Base-by-base conservation (phyloP, 73 alveolate species). In the Halteria grandinella region DNA sequence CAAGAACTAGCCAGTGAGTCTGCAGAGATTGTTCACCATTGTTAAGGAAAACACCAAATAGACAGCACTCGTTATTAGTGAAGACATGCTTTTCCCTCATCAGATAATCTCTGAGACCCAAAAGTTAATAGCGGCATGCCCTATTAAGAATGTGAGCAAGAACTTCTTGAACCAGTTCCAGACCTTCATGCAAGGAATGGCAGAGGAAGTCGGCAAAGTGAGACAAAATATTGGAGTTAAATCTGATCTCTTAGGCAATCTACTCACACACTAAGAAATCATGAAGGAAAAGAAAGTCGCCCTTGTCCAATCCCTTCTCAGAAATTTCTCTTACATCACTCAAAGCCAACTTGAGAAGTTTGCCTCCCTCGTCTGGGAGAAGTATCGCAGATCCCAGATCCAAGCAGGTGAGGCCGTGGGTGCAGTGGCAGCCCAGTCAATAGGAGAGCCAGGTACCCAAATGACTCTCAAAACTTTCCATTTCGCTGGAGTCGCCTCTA, bases 381-480 rank as follows among this genome's bases (percentile, higher is more conserved):
- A 63, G 63, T 92, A 84, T 83, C 23, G 31, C 59, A 77, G 80
- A 86, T 93, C 99, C 0, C 29, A 60, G 58, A 84, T 93, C 33
- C 53, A 59, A 54, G 99, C 99, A 3, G 99, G 99, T 10, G 99
- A 96, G 73, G 99, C 99, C 4, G 99, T 93, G 15, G 99, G 99
- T 5, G 99, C 99, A 0, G 97, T 96, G 23, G 98, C 98, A 3
- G 99, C 92, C 43, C 96, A 97, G 83, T 93, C 99, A 27, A 92
- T 98, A 24, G 99, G 99, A 15, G 99, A 98, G 63, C 99, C 99
- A 12, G 99, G 98, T 11, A 98, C 99, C 1, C 96, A 98, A 74
- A 98, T 98, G 99, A 97, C 99, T 29, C 69, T 98, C 47, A 98
- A 98, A 83, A 95, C 99, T 53, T 98, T 98, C 89, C 99, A 98